Evolutionary conservation across 2,329 filamentous ascomycete species (phyloP), one percentile per base, ranked within the genome.

Genomic region (Phialemonium atrogriseum): DNA sequence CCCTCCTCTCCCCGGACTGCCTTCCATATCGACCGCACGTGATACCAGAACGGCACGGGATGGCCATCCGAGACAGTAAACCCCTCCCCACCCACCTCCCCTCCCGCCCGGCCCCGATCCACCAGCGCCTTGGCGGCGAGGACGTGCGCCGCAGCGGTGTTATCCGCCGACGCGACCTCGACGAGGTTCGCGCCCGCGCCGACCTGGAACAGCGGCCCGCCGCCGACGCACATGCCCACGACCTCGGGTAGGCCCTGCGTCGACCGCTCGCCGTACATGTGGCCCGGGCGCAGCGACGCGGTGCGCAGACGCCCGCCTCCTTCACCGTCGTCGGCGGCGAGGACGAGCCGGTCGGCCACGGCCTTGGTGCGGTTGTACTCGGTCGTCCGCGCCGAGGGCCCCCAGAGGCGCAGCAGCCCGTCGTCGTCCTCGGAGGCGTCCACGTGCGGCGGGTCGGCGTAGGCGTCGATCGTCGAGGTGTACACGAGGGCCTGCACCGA

Each of bases 61-160:
- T 41, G 29, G 1, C 51, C 50, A 23, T 60, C 56, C 1, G 54
- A 51, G 27, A 56, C 45, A 32, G 56, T 58, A 40, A 58, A 60
- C 0, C 46, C 50, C 35, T 59, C 46, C 6, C 58, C 55, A 1
- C 46, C 51, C 0, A 57, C 46, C 9, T 34, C 40, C 2, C 36
- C 39, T 0, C 10, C 9, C 5, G 42, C 41, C 1, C 34, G 32
- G 0, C 19, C 23, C 3, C 34, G 40, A 6, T 44, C 46, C 5
- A 47, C 17, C 9, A 55, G 33, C 0, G 46, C 49, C 27, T 50
- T 52, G 4, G 50, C 50, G 1, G 43, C 50, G 2, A 55, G 41
- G 2, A 47, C 6, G 24, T 55, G 52, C 0, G 42, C 48, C 3
- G 22, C 33, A 0, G 46, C 48, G 2, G 36, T 38, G 33, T 55